A percentile compares a stretch with the other conserved stretches of the same genome.
Evolutionary conservation across 2,329 filamentous ascomycete species (phyloP).

Genomic region (Aspergillus viridinutans): DNA sequence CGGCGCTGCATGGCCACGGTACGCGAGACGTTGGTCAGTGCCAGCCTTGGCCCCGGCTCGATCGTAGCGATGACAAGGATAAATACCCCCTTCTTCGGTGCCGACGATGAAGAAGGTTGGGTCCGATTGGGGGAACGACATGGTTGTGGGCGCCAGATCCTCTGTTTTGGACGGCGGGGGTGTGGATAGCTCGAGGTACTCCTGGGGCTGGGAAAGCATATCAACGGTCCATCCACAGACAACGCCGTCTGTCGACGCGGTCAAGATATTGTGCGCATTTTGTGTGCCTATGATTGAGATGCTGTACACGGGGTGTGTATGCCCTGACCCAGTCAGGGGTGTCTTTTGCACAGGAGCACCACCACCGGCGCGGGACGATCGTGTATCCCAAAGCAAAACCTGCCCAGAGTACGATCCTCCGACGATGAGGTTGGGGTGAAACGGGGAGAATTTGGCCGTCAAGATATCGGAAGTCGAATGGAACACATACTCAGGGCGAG

Average conservation of each 20-base stretch:
- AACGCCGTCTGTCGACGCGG: conserved; percentile 91
- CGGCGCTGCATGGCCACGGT: conserved; percentile 84
- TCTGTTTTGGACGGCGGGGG: conserved; percentile 86
- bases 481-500: conserved; percentile 92
- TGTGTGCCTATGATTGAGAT: conserved; percentile 95
- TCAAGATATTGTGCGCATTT: conserved; percentile 98
- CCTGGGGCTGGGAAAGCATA: conserved; percentile 94
- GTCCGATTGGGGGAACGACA: conserved; percentile 91
- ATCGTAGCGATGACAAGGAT: conserved; percentile 95
- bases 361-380: conserved; percentile 68
- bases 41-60: conserved; percentile 95
- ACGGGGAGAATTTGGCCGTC: conserved; percentile 95
- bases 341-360: conserved; percentile 85
- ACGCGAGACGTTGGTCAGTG: conserved; percentile 82
- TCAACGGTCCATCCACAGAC: conserved; percentile 97
- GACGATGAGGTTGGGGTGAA: conserved; percentile 93
- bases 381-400: conserved; percentile 94
- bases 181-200: conserved; percentile 81
- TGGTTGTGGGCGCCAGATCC: conserved; percentile 88
- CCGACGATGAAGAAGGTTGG: conserved; percentile 97
- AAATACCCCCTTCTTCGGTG: conserved; percentile 93
- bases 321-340: conserved; percentile 86
- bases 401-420: conserved; percentile 96
- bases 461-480: conserved; percentile 94
- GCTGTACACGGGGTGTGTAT: conserved; percentile 94